Base-by-base conservation (phyloP, 345 rosid species). In the Eucalyptus pauciflora region DNA sequence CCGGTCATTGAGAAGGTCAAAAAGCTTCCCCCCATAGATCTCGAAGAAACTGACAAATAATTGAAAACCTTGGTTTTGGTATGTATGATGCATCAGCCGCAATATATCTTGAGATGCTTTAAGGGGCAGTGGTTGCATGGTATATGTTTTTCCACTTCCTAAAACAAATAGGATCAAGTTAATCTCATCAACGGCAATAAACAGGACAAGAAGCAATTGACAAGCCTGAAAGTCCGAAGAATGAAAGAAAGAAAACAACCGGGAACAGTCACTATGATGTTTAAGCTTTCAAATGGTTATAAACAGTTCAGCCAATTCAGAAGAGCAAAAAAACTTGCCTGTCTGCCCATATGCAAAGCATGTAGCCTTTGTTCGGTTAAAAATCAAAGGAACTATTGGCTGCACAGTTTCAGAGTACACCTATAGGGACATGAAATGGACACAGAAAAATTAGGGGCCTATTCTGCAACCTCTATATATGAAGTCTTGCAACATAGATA, bases 121-220 rank as follows among this genome's bases (percentile, higher is more conserved):
- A 41, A 95, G 89, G 88, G 97, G 97, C 89, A 95, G 86, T 48
- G 96, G 96, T 88, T 95, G 94, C 97, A 95, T 95, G 5, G 97
- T 94, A 76, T 92, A 95, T 13, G 97, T 95, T 91, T 95, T 95
- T 90, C 97, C 97, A 87, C 97, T 95, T 81, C 96, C 95, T 95
- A 92, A 48, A 91, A 86, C 37, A 86, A 13, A 86, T 22, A 76
- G 24, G 83, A 76, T 76, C 83, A 41, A 76, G 46, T 18, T 8
- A 37, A 76, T 37, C 48, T 71, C 48, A 76, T 6, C 48, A 3
- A 11, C 0, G 14, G 83, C 10, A 76, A 76, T 20, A 37, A 76
- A 76, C 27, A 76, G 46, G 48, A 76, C 8, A 2, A 76, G 83
- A 76, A 37, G 43, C 83, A 76, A 37, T 37, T 11, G 48, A 71